A percentile compares a stretch with the other conserved stretches of the same genome.
phyloP scores from a whole-genome alignment of 306 rosid species.

The Prunus campanulata region DNA sequence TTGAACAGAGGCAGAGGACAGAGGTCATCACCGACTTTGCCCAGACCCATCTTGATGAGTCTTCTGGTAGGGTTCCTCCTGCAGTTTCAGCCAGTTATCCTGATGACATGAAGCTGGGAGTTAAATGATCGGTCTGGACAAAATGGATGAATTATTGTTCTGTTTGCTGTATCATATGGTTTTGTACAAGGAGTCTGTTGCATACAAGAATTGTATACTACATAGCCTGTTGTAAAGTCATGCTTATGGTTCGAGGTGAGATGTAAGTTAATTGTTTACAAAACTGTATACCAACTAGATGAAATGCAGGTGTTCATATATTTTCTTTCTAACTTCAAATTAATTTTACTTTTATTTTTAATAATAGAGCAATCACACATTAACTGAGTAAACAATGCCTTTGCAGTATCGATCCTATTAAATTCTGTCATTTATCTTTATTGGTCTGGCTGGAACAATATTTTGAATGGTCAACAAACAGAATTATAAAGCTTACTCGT shows the following conservation, averaged over 20 bases:
- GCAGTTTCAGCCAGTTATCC: conserved; percentile 55
- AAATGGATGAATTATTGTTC: conserved; percentile 19
- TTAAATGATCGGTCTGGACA: conserved; percentile 23
- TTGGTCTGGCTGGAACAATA: no score
- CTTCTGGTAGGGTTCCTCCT: conserved; percentile 43
- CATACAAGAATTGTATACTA: no score
- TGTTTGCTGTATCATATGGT: conserved; percentile 15
- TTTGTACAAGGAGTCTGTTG: conserved; percentile 1
- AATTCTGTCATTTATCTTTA: neutral
- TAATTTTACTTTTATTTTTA: no score
- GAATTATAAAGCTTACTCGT: no score
- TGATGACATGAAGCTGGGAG: conserved; percentile 32
- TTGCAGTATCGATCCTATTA: neutral
- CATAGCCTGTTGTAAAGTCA: neutral
- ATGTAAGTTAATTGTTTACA: no score
- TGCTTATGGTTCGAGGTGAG: neutral
- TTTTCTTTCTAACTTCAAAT: no score
- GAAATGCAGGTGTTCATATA: no score
- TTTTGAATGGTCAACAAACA: no score
- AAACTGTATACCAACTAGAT: no score
- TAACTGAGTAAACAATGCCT: neutral
- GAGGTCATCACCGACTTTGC: conserved; percentile 38
- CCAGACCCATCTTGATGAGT: conserved; percentile 42
- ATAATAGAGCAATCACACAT: no score
- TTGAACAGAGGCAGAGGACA: conserved; percentile 34